A percentile compares a stretch with the other conserved stretches of the same genome.
Evolutionary conservation across 2,329 filamentous ascomycete genomes (phyloP).

Genomic region (Alternaria alternata): DNA sequence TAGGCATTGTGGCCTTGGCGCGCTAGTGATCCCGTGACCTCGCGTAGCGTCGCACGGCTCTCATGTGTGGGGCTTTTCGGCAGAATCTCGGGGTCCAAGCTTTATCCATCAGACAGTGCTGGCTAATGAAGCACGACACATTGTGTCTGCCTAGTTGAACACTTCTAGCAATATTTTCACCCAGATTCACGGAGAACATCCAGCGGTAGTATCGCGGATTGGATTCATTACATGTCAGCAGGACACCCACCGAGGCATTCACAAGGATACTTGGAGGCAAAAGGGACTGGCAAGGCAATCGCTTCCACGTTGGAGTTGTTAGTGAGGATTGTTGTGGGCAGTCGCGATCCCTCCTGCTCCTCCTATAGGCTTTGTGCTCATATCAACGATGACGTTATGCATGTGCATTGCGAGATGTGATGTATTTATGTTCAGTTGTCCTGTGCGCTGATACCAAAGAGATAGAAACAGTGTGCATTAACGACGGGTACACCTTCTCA

Average conservation of each 20-base stretch:
- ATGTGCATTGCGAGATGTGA: not conserved
- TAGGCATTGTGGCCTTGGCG: not conserved
- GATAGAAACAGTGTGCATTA: too few relatives aligned
- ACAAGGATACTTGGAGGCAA: not conserved
- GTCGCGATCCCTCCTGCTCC: not conserved
- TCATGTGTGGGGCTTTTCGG: not conserved
- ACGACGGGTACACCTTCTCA: not conserved
- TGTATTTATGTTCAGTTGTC: not conserved
- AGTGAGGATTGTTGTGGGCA: not conserved
- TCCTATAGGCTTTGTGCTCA: not conserved
- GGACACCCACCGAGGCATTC: not conserved
- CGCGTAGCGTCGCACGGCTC: not conserved
- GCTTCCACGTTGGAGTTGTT: not conserved
- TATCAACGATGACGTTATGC: not conserved
- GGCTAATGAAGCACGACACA: not conserved
- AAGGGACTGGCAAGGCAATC: not conserved
- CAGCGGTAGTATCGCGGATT: not conserved
- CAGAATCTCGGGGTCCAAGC: not conserved
- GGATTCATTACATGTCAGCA: rapidly evolving
- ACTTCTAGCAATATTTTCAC: too few relatives aligned
- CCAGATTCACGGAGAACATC: not conserved
- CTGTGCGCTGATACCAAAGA: not conserved
- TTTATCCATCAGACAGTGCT: not conserved
- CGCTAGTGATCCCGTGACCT: not conserved
- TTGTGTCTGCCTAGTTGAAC: not conserved